Base-by-base conservation (phyloP, 805 yeast species). In the Kockiozyma suomiensis region DNA sequence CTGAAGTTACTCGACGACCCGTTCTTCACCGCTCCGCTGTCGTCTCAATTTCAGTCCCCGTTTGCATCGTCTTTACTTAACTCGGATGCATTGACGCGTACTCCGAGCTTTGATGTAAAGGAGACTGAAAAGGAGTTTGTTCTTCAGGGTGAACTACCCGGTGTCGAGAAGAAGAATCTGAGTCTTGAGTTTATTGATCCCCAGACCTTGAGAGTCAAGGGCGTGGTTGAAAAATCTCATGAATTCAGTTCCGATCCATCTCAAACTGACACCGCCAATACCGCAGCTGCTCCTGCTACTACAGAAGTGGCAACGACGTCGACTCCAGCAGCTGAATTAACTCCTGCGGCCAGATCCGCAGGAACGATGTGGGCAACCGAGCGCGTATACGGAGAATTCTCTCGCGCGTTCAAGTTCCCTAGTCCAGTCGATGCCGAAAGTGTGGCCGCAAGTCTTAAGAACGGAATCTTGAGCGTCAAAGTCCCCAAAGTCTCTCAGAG, bases 131-230 rank as follows among this genome's bases (percentile, higher is more conserved):
- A 33, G n/a, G 57, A 45, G 17, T 65, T 49, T 28, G 41, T 62
- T 0, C 60, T 65, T 15, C 58, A 65, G 28, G 68, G 68, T 25
- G 68, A 65, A 33, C 51, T 65, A 5, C 68, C 68, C 0, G 68
- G 68, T 1, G 58, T 65, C 40, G 67, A 63, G 10, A 54, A 52
- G 49, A 47, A 60, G 37, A 42, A 65, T 21, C n/a, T 65, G 26
- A 54, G 40, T 4, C 43, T 63, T n/a, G 67, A 65, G 54, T 63
- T 65, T 38, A 33, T 54, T 12, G 65, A 65, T 41, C 53, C 50
- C 12, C 56, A 65, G 37, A 65, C 68, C 6, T 50, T 65, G 48
- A 32, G 58, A 28, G 59, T 65, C 12, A 50, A 59, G 28, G 67
- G 68, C 19, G 47, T 32, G 21, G 50, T 65, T 50, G 66, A 59